These are phyloP conservation scores for Bauhinia variegata DNA, from an alignment of 306 rosid genomes.

Conservation along the genomic window DNA sequence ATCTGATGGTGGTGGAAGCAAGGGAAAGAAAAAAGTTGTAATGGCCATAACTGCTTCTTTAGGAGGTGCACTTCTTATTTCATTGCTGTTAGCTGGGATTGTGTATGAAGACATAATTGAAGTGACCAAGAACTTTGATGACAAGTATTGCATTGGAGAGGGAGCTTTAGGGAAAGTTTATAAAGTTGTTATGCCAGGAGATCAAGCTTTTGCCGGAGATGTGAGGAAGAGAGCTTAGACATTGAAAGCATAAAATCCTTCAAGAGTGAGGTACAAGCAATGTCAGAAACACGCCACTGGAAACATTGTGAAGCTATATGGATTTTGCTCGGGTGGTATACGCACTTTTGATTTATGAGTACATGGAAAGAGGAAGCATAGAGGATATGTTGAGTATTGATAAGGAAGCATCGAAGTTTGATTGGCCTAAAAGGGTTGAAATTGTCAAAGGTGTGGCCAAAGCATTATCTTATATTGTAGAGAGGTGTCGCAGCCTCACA, in stretches of 20 bases:
- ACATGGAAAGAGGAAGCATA: slow-evolving; percentile 51
- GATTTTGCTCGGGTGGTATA: slow-evolving; percentile 51
- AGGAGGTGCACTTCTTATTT: slow-evolving; percentile 36
- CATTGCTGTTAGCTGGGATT: slow-evolving; percentile 28
- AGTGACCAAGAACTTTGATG: slow-evolving; percentile 48
- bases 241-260: slow-evolving; percentile 38
- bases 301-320: slow-evolving; percentile 57
- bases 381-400: slow-evolving; percentile 33
- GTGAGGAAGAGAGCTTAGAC: slow-evolving; percentile 41
- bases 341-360: slow-evolving; percentile 49
- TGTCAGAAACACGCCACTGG: slow-evolving; percentile 48
- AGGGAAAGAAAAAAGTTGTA: no score
- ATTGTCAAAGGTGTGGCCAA: slow-evolving; percentile 47
- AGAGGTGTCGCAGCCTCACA: no score
- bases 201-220: slow-evolving; percentile 50
- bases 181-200: slow-evolving; percentile 42
- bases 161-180: slow-evolving; percentile 52
- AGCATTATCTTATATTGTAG: slow-evolving; percentile 23
- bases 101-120: slow-evolving; percentile 47
- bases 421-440: slow-evolving; percentile 44
- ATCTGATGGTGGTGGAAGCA: not conserved
- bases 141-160: slow-evolving; percentile 46
- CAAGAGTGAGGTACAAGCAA: slow-evolving; percentile 42
- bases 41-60: slow-evolving; percentile 37
- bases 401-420: slow-evolving; percentile 34